phyloP scores from a whole-genome alignment of 148 eudicot species.

The Hydrangea macrophylla region DNA sequence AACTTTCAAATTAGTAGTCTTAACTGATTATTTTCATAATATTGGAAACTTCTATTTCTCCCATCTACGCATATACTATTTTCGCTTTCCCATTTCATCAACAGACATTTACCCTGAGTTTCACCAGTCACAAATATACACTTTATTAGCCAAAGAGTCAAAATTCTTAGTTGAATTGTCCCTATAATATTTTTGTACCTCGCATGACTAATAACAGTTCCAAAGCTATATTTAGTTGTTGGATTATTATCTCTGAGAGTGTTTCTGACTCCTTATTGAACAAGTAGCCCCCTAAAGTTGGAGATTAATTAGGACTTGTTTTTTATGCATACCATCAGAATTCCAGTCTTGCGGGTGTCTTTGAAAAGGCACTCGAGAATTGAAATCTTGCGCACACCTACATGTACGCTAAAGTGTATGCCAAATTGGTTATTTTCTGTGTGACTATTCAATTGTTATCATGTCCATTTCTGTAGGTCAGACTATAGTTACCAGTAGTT shows the following conservation, averaged over 20 bases:
- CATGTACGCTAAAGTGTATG: too few species aligned
- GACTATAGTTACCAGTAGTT: too few species aligned
- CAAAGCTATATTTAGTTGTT: background rate
- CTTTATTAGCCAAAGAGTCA: background rate
- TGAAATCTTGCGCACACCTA: too few species aligned
- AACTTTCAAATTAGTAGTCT: too few species aligned
- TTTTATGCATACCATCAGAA: too few species aligned
- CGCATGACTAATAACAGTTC: background rate
- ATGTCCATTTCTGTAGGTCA: too few species aligned
- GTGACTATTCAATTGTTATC: too few species aligned
- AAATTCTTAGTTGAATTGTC: background rate
- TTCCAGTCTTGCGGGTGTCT: too few species aligned
- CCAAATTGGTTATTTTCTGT: too few species aligned
- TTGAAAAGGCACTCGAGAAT: too few species aligned
- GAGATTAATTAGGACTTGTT: background rate
- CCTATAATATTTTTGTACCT: background rate
- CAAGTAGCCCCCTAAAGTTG: background rate
- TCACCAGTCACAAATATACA: background rate
- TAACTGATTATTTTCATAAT: too few species aligned
- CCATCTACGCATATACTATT: background rate
- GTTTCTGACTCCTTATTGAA: background rate
- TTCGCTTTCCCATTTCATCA: background rate
- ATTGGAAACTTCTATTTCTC: too few species aligned
- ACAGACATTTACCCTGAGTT: background rate
- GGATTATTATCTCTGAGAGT: background rate